Evolutionary conservation across 176 grass and related monocot species (phyloP).

Genomic region (Tillandsia fasciculata): DNA sequence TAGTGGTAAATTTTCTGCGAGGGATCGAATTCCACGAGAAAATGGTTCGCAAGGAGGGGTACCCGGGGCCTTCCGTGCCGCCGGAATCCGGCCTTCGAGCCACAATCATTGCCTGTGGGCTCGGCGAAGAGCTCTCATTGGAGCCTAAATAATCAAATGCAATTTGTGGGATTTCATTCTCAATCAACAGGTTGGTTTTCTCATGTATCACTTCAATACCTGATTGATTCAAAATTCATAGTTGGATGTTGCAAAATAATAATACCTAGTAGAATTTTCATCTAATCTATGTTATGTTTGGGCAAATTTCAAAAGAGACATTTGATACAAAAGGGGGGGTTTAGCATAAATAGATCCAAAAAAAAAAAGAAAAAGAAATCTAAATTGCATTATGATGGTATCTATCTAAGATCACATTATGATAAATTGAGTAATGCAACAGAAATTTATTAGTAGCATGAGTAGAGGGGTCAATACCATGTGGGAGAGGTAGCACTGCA

Average conservation of each 20-base stretch:
- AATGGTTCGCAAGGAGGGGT: conserved; percentile 78
- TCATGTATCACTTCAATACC: conserved; percentile 36
- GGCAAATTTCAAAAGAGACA: not conserved
- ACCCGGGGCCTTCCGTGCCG: conserved; percentile 42
- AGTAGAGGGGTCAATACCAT: conserved; percentile 26
- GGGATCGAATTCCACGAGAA: conserved; percentile 60
- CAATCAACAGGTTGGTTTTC: conserved; percentile 22
- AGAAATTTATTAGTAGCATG: not conserved
- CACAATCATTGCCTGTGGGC: conserved; percentile 20
- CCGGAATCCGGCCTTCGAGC: conserved; percentile 52
- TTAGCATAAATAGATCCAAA: not conserved
- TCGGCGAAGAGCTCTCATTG: conserved; percentile 20
- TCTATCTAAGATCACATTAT: not conserved
- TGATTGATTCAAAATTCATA: conserved; percentile 18
- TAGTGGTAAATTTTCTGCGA: conserved; percentile 67
- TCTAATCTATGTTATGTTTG: not conserved
- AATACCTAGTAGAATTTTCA: not conserved
- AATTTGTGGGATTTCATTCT: conserved; percentile 13
- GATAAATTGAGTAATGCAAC: not conserved
- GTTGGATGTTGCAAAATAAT: not conserved
- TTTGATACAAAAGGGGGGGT: not conserved
- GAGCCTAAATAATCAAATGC: conserved; percentile 15
- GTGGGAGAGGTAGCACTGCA: conserved; percentile 38
- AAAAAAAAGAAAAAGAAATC: not conserved
- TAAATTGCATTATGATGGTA: not conserved